Evolutionary conservation across 2,329 filamentous ascomycete genomes (phyloP), one percentile per base, ranked within the genome.

Genomic region (Cordyceps tenuipes): DNA sequence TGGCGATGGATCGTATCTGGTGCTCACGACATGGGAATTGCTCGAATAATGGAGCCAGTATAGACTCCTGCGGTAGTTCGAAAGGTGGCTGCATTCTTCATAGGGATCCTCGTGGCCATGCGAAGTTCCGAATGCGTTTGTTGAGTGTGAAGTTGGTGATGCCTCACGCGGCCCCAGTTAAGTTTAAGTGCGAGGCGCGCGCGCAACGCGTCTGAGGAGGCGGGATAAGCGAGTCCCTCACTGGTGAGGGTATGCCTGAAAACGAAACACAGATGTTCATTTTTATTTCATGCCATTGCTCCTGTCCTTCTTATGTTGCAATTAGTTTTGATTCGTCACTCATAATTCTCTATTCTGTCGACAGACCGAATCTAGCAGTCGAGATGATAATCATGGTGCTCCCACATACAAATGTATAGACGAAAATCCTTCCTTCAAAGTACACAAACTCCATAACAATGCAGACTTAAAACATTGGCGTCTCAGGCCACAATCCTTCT

Each of bases 1-100:
- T 81, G 21, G 80, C 75, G 10, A 87, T 71, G 17, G 82, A 75
- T n/a, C 79, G 77, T 60, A 85, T 84, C 69, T 87, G 84, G 53
- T 75, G 71, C 52, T 83, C 80, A 59, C 84, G 78, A 62, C 82
- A 83, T 8, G 83, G 83, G 62, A 82, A 86, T 19, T 66, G 71
- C 50, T 78, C 69, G 34, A 75, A 67, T 7, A 86, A 67, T 3
- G 77, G 69, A 2, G 76, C 70, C 8, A 81, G 68, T 8, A 82
- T 64, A 41, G 76, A 68, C 66, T 85, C 82, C 55, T 81, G 78
- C 2, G 82, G 82, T 15, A 82, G 73, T 61, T 75, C 69, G 67
- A 84, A 84, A 17, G 79, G 68, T 6, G 73, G 67, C 2, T 67
- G 63, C 73, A 77, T 77, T 26, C 31, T 57, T 49, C 54, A 41